phyloP scores from a whole-genome alignment of 495 filamentous ascomycete species.

The Aspergillus mulundensis region DNA sequence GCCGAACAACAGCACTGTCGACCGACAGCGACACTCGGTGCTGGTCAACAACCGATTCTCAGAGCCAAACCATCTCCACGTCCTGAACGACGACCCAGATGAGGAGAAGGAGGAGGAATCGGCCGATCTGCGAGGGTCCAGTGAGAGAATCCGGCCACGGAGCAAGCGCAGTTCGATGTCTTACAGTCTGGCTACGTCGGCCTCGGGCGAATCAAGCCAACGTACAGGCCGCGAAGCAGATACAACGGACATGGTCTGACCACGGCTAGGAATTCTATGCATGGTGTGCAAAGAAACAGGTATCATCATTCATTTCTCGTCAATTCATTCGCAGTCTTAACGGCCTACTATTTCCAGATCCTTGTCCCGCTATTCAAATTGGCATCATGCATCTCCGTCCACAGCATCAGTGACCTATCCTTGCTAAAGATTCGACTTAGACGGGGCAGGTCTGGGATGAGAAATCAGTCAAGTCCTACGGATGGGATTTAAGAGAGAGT shows the following conservation, averaged over 20 bases:
- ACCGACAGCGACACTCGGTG: conserved; percentile 40
- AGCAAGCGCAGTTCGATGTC: conserved; percentile 9
- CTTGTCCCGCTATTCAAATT: background rate
- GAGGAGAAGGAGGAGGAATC: conserved; percentile 12
- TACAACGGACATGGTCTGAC: conserved; percentile 10
- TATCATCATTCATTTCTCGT: conserved; percentile 16
- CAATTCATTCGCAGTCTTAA: background rate
- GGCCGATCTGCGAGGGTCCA: conserved; percentile 1
- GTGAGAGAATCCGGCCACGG: background rate
- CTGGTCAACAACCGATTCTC: conserved; percentile 57
- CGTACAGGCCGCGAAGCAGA: background rate
- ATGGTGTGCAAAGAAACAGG: background rate
- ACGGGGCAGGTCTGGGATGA: conserved; percentile 26
- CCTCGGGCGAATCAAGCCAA: background rate
- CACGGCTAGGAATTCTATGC: background rate
- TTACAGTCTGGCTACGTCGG: background rate
- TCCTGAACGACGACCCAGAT: conserved; percentile 8
- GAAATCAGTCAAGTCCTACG: background rate
- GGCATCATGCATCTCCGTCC: background rate
- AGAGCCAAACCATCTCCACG: conserved; percentile 22
- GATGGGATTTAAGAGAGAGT: background rate
- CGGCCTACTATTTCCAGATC: background rate
- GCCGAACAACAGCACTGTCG: conserved; percentile 48
- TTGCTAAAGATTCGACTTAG: conserved; percentile 9
- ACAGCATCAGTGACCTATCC: background rate